phyloP scores from a whole-genome alignment of 192 early-diverging fungal species.

The Rhizophlyctis rosea region DNA sequence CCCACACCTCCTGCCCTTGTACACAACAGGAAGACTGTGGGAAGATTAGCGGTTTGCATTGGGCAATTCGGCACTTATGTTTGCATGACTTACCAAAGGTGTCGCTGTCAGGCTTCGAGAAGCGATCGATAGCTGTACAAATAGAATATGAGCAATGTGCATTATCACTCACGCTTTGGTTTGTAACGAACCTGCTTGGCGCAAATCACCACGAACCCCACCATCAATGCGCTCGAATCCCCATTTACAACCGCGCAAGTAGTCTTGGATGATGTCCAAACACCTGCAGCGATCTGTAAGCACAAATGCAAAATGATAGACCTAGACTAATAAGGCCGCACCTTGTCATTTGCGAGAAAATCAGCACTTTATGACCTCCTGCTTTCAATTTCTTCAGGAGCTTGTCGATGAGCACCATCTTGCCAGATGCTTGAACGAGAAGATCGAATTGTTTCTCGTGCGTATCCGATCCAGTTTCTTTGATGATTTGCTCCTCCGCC shows the following conservation, averaged over 20 bases:
- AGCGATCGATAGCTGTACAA: constrained; percentile 69
- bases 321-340: neutral
- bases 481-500: constrained; percentile 74
- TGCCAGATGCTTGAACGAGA: constrained; percentile 75
- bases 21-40: constrained; percentile 74
- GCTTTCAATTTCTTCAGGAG: constrained; percentile 67
- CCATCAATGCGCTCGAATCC: constrained; percentile 80
- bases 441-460: constrained; percentile 64
- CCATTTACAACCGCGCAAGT: constrained; percentile 69
- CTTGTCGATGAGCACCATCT: constrained; percentile 82
- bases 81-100: constrained; percentile 49
- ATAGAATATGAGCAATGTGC: neutral
- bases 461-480: constrained; percentile 57
- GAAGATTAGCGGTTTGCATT: neutral
- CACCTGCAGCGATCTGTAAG: constrained; percentile 34
- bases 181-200: constrained; percentile 55
- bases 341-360: constrained; percentile 85
- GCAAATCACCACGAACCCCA: constrained; percentile 69
- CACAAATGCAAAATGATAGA: constrained; percentile 4
- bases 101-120: constrained; percentile 65
- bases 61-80: neutral
- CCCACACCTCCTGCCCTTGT: constrained; percentile 85
- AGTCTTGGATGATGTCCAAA: constrained; percentile 79
- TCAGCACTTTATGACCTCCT: constrained; percentile 80
- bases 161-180: neutral